Conservation (phyloP, 495 filamentous ascomycete genomes). For the Astrothelium macrocarpum region DNA sequence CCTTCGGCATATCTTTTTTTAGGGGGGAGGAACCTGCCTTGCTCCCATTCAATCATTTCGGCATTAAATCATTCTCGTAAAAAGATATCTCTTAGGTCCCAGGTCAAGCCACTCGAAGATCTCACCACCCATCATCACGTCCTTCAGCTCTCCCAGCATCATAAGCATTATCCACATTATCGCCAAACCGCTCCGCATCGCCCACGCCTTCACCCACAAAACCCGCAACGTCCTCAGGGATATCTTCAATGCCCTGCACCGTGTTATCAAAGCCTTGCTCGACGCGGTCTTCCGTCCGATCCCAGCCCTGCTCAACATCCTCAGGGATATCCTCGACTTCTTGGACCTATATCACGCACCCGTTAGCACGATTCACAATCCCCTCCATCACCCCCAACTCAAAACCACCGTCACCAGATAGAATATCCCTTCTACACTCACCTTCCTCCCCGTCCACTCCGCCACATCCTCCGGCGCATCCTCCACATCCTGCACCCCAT, state of each 20-base stretch:
- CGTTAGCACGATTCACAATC: neutral
- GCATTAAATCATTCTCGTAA: neutral
- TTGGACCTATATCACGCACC: conserved; percentile 22
- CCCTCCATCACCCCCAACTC: neutral
- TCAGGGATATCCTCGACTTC: conserved; percentile 33
- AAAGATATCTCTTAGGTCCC: neutral
- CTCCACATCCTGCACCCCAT: conserved; percentile 26
- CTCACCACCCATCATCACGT: conserved; percentile 14
- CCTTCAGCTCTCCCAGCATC: conserved; percentile 32
- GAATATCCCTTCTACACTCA: conserved; percentile 9
- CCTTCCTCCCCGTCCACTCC: conserved; percentile 33
- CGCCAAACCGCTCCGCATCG: conserved; percentile 33
- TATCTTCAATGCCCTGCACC: conserved; percentile 29
- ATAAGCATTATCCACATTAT: conserved; percentile 33
- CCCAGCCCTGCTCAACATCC: conserved; percentile 26
- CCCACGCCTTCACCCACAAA: conserved; percentile 35
- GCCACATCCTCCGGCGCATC: conserved; percentile 36
- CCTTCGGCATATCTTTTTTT: too few relatives aligned
- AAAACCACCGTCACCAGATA: neutral
- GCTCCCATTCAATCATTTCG: neutral
- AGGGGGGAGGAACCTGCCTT: too few relatives aligned
- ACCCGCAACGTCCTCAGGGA: conserved; percentile 32
- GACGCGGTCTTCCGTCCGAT: conserved; percentile 24
- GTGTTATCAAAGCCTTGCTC: conserved; percentile 29
- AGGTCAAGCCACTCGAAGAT: neutral